Evolutionary conservation across 345 rosid genomes (phyloP), one percentile per base, ranked within the genome.

Genomic region (Triadica sebifera): DNA sequence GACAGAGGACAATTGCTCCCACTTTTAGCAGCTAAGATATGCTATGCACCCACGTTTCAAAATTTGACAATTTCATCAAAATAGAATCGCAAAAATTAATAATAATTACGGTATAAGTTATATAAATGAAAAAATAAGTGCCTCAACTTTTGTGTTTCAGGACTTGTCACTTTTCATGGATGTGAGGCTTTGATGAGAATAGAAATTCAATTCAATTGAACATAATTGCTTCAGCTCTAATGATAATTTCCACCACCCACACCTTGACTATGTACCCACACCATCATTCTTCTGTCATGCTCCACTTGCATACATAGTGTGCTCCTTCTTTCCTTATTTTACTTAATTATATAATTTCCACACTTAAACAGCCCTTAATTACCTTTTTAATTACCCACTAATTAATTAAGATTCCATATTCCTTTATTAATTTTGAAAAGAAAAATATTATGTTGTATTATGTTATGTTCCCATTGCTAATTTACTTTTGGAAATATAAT

Each of bases 241-340:
- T 75, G 70, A 73, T 73, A 52, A 22, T 68, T 41, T 25, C 83
- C 81, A 77, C 79, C 59, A 61, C 15, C 16, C n/a, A n/a, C 10
- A 9, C 56, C 47, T 43, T 6, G 59, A 29, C 34, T 29, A 29
- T 29, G 34, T 29, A 37, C 50, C 51, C 47, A 46, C 74, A 51
- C 69, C 78, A 75, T 71, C 75, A 51, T 75, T 67, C 77, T 82
- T 51, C 4, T 43, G 82, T 81, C 85, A 82, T 67, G 66, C 13
- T 74, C 87, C 83, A 84, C 86, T 79, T 71, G n/a, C n/a, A n/a
- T 75, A 12, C 9, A 64, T 8, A 71, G 77, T 72, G 83, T 78
- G 67, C 80, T 76, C 75, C 80, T 72, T 53, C 71, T 80, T 78
- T 68, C 10, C 58, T 34, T 62, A 12, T 9, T 20, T 62, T 55